These are phyloP conservation scores for Eryngium alpinum DNA, from an alignment of 140 eudicot species.

Conservation along the genomic window DNA sequence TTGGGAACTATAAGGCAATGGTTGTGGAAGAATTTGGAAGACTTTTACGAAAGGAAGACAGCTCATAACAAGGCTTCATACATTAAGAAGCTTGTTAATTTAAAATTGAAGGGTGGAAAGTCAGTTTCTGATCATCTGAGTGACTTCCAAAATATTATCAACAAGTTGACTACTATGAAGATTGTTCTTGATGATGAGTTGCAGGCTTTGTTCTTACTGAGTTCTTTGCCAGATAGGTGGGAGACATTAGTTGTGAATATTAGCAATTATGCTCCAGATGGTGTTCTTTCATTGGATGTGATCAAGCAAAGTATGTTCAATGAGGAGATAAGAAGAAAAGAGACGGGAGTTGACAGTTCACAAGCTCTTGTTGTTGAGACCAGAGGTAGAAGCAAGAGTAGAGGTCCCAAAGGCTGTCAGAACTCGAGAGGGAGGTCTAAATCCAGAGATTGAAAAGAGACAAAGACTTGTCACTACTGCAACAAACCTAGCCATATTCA, in stretches of 20 bases:
- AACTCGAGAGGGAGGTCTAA: not conserved
- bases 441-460: not conserved
- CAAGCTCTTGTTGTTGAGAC: not conserved
- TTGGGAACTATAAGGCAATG: not conserved
- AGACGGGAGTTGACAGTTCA: not conserved
- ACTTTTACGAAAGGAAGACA: not conserved
- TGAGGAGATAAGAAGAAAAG: slow-evolving; percentile 5
- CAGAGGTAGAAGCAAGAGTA: not conserved
- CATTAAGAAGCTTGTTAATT: not conserved
- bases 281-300: not conserved
- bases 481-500: not conserved
- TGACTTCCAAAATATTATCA: not conserved
- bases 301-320: slow-evolving; percentile 2
- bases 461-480: not conserved
- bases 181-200: not conserved
- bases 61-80: not conserved
- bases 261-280: not conserved
- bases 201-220: not conserved
- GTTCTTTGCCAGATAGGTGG: not conserved
- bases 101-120: not conserved
- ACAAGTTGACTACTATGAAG: not conserved
- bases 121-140: not conserved
- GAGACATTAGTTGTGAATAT: not conserved
- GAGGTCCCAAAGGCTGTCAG: not conserved
- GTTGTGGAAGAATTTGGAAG: not conserved